phyloP scores from a whole-genome alignment of 2,329 filamentous ascomycete species.

The Sphaerulina musiva region DNA sequence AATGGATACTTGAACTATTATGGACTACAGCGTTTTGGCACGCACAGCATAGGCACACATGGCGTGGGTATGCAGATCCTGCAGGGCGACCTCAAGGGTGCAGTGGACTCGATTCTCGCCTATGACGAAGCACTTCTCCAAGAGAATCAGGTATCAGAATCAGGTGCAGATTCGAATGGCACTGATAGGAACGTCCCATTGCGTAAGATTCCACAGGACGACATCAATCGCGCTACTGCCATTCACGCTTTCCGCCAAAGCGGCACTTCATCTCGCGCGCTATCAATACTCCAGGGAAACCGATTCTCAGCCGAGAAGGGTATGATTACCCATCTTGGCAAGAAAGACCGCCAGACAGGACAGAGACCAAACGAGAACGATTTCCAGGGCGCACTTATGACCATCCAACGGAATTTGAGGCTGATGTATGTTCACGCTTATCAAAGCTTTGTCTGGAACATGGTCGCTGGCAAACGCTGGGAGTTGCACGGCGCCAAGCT shows the following conservation, averaged over 20 bases:
- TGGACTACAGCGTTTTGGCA: conserved; percentile 93
- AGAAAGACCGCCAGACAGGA: conserved; percentile 39
- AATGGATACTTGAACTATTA: conserved; percentile 96
- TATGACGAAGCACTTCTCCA: conserved; percentile 61
- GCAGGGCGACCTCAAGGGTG: conserved; percentile 70
- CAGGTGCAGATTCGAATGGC: conserved; percentile 12
- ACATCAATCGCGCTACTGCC: conserved; percentile 69
- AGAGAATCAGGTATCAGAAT: conserved; percentile 42
- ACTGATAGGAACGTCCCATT: conserved; percentile 3
- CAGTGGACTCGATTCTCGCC: conserved; percentile 68
- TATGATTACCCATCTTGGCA: conserved; percentile 69
- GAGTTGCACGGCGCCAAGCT: conserved; percentile 65
- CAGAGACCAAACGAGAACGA: conserved; percentile 54
- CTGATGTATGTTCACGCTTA: conserved; percentile 97
- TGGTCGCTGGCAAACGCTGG: conserved; percentile 74
- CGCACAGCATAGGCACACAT: conserved; percentile 79
- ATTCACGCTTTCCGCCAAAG: conserved; percentile 65
- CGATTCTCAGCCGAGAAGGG: conserved; percentile 75
- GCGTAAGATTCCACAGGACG: conserved; percentile 60
- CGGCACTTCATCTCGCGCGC: conserved; percentile 45
- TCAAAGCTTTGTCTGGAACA: conserved; percentile 92
- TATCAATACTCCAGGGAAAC: conserved; percentile 60
- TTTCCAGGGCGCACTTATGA: conserved; percentile 71
- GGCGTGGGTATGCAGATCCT: conserved; percentile 78
- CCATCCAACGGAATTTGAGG: conserved; percentile 73